Conservation (phyloP, 768 basidiomycete species). For the Collybiopsis confluens region DNA sequence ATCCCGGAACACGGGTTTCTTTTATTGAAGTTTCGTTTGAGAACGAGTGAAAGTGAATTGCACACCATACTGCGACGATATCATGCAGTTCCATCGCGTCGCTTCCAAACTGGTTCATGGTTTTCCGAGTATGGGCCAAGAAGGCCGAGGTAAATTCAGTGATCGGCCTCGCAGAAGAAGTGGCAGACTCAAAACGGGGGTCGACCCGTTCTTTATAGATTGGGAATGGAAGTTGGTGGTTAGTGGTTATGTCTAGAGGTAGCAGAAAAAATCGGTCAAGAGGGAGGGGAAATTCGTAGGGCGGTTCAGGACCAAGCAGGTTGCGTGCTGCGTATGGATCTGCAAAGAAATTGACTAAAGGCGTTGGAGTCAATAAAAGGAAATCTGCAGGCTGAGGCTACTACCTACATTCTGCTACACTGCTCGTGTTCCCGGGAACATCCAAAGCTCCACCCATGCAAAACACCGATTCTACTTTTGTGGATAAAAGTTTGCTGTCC, state of each 20-base stretch:
- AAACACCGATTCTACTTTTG: slow-evolving; percentile 68
- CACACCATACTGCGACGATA: slow-evolving; percentile 85
- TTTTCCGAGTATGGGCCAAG: slow-evolving; percentile 65
- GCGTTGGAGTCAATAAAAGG: neutral
- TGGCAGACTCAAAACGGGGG: slow-evolving; percentile 45
- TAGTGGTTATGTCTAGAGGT: slow-evolving; percentile 80
- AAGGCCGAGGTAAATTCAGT: slow-evolving; percentile 78
- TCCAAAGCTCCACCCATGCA: slow-evolving; percentile 95
- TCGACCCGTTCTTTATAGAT: slow-evolving; percentile 58
- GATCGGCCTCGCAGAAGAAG: slow-evolving; percentile 53
- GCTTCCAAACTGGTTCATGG: slow-evolving; percentile 77
- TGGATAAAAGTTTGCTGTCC: slow-evolving; percentile 47
- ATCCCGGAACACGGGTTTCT: slow-evolving; percentile 40
- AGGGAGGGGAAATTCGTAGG: slow-evolving; percentile 55
- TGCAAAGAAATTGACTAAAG: slow-evolving; percentile 77
- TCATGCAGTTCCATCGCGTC: slow-evolving; percentile 92
- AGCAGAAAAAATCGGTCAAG: slow-evolving; percentile 64
- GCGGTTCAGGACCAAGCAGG: slow-evolving; percentile 42
- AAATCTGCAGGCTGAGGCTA: neutral
- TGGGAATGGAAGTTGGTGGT: slow-evolving; percentile 74
- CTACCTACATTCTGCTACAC: slow-evolving; percentile 77
- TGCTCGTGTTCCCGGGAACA: slow-evolving; percentile 82
- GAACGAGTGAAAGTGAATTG: slow-evolving; percentile 63
- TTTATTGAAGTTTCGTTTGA: slow-evolving; percentile 19
- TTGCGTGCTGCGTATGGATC: slow-evolving; percentile 82